Evolutionary conservation across 2,329 filamentous ascomycete genomes (phyloP), one percentile per base, ranked within the genome.

Genomic region (Coniella lustricola): DNA sequence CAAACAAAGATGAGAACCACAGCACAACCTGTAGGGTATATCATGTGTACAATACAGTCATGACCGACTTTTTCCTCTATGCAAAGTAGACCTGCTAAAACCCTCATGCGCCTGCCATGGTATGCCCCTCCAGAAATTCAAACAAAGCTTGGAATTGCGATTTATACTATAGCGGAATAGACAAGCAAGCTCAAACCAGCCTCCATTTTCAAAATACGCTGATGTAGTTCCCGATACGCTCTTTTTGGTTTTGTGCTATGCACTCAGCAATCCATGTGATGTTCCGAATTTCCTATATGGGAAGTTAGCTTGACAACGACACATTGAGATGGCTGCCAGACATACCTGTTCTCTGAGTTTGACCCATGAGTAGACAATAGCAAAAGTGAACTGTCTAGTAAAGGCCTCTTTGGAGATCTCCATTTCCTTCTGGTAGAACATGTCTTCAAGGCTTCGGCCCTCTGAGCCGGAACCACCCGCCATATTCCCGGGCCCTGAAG

Each of bases 391-490:
- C 66, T 98, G 93, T 58, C 89, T 81, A 4, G 93, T 98, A 64
- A 98, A 98, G 8, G 90, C 89, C 52, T 85, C 72, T 76, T 98
- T 98, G 48, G 87, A 91, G 55, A 97, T 85, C 66, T 98, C 90
- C 93, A 97, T 97, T 72, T 98, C 93, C 72, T 95, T 97, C 68
- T 96, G 89, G 67, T 98, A 98, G 71, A 98, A 98, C 73, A 98
- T 76, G 63, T 98, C 93, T 65, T 98, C 93, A 59, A 98, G 69
- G 60, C 90, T 96, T 72, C 87, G 90, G 42, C 87, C 85, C 57
- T 95, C 90, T 14, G 81, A 75, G 21, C 84, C 82, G n/a, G 79
- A 75, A 32, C 89, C 89, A 52, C 87, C 85, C 20, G 81, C 81
- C 85, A 90, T 89, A 67, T 94, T 95, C 39, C 89, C 88, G 25